Base-by-base conservation (phyloP, 129 eudicot species). In the Cynara cardunculus region DNA sequence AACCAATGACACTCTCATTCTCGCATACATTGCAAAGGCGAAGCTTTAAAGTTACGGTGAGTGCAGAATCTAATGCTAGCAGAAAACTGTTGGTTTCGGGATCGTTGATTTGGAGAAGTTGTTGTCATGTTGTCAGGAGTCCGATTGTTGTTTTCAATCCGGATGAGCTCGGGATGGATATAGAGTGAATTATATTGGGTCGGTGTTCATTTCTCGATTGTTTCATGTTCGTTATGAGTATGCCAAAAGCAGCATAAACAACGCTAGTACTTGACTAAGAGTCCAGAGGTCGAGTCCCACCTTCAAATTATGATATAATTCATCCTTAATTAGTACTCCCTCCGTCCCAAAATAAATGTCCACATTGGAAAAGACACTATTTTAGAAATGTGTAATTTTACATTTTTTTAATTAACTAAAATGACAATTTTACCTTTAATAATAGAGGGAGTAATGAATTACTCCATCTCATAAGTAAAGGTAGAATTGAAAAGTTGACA, bases 31-130 rank as follows among this genome's bases (percentile, higher is more conserved):
- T 35, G 44, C 85, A 89, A 73, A 83, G 68, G 72, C 73, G 82
- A 74, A 89, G 97, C 85, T 94, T 94, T 46, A 83, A 84, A 82
- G 94, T 91, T 64, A 92, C 87, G 46, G 96, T 94, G 78, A 87
- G 71, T 64, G 90, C 91, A 14, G 84, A 90, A 4, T 31, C 86
- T 2, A 86, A 74, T 62, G 59, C 68, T 2, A 74, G 74, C 53
- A 46, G 70, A 19, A 81, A 75, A 30, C 13, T 86, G 10, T 19
- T 77, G 73, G 87, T 80, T 77, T 91, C 98, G 18, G 98, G 92
- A 39, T 90, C 91, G 3, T 85, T 94, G 18, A 83, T 86, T 14
- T 94, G 98, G 97, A 89, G 74, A 84, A 89, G 90, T 83, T 37
- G 85, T 30, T 22, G 87, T 53, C 79, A 84, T 30, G 73, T 78